Evolutionary conservation across 305 asterid genomes (phyloP).

Genomic region (Fraxinus latifolia): DNA sequence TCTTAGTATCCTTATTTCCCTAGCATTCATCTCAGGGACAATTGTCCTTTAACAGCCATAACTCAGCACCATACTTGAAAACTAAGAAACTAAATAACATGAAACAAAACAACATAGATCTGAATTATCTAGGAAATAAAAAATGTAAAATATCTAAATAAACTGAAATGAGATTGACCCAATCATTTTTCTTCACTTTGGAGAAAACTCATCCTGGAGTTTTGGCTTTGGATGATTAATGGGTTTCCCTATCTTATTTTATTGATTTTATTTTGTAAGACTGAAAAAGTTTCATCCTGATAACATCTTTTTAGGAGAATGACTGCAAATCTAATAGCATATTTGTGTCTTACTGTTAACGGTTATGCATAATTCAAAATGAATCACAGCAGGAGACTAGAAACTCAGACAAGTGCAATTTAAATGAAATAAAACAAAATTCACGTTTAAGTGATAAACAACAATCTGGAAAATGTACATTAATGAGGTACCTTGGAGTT

Average conservation of each 20-base stretch:
- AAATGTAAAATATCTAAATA: too few species aligned
- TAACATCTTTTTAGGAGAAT: not conserved
- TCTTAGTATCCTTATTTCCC: not conserved
- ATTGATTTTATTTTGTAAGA: not conserved
- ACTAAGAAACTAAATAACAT: not conserved
- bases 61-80: not conserved
- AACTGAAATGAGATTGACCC: not conserved
- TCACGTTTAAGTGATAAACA: not conserved
- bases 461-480: constrained; percentile 8
- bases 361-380: not conserved
- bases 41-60: not conserved
- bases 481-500: not conserved
- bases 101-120: not conserved
- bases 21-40: not conserved
- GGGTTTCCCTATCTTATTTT: not conserved
- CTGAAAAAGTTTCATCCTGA: not conserved
- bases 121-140: not conserved
- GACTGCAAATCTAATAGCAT: not conserved
- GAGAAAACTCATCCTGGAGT: not conserved
- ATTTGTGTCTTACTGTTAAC: not conserved
- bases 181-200: not conserved
- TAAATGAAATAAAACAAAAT: not conserved
- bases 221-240: not conserved
- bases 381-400: not conserved
- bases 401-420: constrained; percentile 1